These are phyloP conservation scores for Puccinia triticina DNA, from an alignment of 1,284 basidiomycete species.

Conservation along the genomic window DNA sequence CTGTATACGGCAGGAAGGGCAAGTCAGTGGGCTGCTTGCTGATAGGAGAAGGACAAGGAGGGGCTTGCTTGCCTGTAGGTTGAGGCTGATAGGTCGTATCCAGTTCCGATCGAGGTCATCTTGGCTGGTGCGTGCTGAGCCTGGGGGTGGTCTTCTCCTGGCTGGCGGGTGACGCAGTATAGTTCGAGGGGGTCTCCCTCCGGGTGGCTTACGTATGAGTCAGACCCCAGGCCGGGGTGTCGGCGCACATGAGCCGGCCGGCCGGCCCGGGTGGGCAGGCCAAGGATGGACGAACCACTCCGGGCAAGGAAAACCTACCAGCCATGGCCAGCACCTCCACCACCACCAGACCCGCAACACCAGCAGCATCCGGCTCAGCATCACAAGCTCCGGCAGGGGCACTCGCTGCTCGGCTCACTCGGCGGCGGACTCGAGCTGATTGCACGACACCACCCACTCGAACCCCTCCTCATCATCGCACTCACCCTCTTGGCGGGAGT, in stretches of 20 bases:
- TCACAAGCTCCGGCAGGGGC: neutral
- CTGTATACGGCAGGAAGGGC: constrained; percentile 58
- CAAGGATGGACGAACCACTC: too few relatives aligned
- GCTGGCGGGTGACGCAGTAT: neutral
- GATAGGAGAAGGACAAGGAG: neutral
- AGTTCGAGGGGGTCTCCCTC: too few relatives aligned
- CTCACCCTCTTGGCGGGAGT: constrained; percentile 36
- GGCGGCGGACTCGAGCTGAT: constrained; percentile 43
- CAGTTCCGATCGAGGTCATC: constrained; percentile 97
- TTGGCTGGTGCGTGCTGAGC: too few relatives aligned
- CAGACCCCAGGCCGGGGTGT: too few relatives aligned
- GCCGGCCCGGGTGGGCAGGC: too few relatives aligned
- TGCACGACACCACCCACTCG: neutral
- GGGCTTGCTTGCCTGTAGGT: constrained; percentile 80
- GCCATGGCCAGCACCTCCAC: too few relatives aligned
- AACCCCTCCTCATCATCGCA: neutral
- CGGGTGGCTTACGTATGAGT: neutral
- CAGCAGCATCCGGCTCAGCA: neutral
- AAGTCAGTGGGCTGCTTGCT: neutral
- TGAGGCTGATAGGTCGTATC: constrained; percentile 96
- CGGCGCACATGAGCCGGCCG: neutral
- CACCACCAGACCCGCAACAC: neutral
- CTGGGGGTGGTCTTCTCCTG: neutral
- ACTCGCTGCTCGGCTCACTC: neutral
- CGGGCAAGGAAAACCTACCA: too few relatives aligned